These are phyloP conservation scores for Metschnikowia reukaufii DNA, from an alignment of 805 yeast species.

Conservation along the genomic window DNA sequence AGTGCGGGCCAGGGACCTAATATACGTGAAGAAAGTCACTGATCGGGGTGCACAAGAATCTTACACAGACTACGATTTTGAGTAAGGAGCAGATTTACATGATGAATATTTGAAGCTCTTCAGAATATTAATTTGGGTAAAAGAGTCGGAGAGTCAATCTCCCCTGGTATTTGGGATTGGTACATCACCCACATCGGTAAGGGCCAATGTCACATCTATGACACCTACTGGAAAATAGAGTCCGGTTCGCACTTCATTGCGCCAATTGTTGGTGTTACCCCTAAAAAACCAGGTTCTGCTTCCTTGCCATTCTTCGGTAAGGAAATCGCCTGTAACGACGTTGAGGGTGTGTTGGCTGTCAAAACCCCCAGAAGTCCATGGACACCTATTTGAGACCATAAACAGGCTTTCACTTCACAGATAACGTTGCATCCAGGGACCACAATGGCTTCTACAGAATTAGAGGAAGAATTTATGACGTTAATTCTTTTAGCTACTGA, in stretches of 20 bases:
- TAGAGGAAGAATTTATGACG: conserved; percentile 84
- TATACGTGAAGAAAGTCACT: conserved; percentile 14
- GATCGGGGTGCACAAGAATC: conserved; percentile 16
- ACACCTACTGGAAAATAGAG: conserved; percentile 90
- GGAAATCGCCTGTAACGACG: conserved; percentile 65
- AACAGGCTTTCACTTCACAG: conserved; percentile 80
- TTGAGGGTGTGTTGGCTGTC: conserved; percentile 78
- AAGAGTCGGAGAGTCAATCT: conserved; percentile 88
- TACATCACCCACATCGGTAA: conserved; percentile 71
- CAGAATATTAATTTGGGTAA: too few species aligned
- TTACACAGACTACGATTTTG: conserved; percentile 22
- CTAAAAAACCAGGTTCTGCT: conserved; percentile 84
- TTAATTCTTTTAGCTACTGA: conserved; percentile 83
- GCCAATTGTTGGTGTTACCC: conserved; percentile 72
- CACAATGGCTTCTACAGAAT: conserved; percentile 84
- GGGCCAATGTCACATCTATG: conserved; percentile 68
- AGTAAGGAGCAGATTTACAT: conserved; percentile 1
- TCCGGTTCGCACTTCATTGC: conserved; percentile 79
- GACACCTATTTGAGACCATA: conserved; percentile 84
- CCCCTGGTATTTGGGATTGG: conserved; percentile 89
- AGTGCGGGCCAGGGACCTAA: conserved; percentile 41
- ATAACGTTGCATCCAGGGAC: conserved; percentile 89
- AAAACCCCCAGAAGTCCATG: conserved; percentile 64
- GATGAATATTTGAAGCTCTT: background rate
- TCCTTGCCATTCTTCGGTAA: conserved; percentile 80